phyloP scores from a whole-genome alignment of 2,329 filamentous ascomycete genomes.

The Paracorniculantispora psalliotae region DNA sequence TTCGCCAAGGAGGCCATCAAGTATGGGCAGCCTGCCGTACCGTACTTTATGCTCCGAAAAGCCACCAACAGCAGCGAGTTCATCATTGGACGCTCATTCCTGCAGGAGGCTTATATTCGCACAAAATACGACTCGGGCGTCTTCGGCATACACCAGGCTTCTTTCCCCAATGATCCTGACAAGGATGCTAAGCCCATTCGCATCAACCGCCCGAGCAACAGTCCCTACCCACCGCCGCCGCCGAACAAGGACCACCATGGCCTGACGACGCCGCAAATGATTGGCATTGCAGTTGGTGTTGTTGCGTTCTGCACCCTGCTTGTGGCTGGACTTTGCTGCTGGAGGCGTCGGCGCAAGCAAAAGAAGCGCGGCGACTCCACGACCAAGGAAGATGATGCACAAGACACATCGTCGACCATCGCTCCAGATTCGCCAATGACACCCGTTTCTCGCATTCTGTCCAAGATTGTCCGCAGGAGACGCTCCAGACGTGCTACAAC shows the following conservation, averaged over 20 bases:
- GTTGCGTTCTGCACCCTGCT: conserved; percentile 29
- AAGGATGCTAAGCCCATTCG: conserved; percentile 36
- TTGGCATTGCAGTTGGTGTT: conserved; percentile 42
- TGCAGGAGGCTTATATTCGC: conserved; percentile 63
- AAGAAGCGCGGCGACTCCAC: conserved; percentile 24
- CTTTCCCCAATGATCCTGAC: conserved; percentile 41
- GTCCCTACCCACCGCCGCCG: conserved; percentile 41
- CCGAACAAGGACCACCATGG: conserved; percentile 16
- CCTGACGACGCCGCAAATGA: conserved; percentile 38
- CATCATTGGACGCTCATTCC: conserved; percentile 61
- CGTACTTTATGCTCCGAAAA: conserved; percentile 63
- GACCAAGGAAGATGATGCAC: conserved; percentile 27
- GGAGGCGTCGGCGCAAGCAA: conserved; percentile 25
- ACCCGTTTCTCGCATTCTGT: conserved; percentile 30
- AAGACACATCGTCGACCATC: conserved; percentile 33
- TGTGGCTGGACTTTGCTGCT: conserved; percentile 29
- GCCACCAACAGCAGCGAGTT: conserved; percentile 48
- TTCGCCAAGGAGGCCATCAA: conserved; percentile 39
- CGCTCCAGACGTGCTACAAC: conserved; percentile 22
- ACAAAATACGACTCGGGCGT: conserved; percentile 49
- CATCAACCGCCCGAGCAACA: conserved; percentile 40
- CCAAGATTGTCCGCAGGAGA: conserved; percentile 35
- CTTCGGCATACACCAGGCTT: conserved; percentile 53
- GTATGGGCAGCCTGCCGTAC: conserved; percentile 41
- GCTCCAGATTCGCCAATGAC: conserved; percentile 22